phyloP scores from a whole-genome alignment of 2,329 filamentous ascomycete species.

The Akanthomyces dipterigenus region DNA sequence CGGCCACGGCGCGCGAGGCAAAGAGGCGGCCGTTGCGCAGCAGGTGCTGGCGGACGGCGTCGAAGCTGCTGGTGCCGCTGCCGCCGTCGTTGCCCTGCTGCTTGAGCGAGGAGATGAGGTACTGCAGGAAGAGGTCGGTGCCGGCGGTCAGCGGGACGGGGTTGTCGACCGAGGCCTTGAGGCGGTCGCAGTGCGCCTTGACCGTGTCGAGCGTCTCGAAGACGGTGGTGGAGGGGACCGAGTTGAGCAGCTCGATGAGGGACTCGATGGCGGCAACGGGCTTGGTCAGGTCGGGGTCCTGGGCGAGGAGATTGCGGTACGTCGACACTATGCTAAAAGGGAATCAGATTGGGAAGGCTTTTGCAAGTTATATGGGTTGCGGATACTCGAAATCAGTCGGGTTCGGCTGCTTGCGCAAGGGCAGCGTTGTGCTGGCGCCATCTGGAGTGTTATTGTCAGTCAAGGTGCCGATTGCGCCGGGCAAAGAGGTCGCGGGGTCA shows the following conservation, averaged over 20 bases:
- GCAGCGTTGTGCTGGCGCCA: slow-evolving; percentile 18
- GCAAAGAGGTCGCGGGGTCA: background rate
- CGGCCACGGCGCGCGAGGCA: slow-evolving; percentile 77
- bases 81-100: slow-evolving; percentile 34
- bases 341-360: background rate
- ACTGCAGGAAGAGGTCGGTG: slow-evolving; percentile 92
- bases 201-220: slow-evolving; percentile 89
- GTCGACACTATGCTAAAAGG: slow-evolving; percentile 46
- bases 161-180: slow-evolving; percentile 76
- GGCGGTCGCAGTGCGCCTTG: slow-evolving; percentile 64
- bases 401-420: slow-evolving; percentile 20
- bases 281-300: slow-evolving; percentile 84
- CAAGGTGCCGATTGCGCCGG: background rate
- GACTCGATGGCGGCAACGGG: slow-evolving; percentile 92
- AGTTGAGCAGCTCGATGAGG: slow-evolving; percentile 77
- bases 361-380: background rate
- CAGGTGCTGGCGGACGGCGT: slow-evolving; percentile 74
- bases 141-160: slow-evolving; percentile 88
- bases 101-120: slow-evolving; percentile 70
- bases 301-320: slow-evolving; percentile 47
- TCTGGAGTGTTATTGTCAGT: background rate
- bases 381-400: slow-evolving; percentile 29
- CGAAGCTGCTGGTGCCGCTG: slow-evolving; percentile 46
- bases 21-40: slow-evolving; percentile 82
- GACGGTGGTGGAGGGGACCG: slow-evolving; percentile 75